Base-by-base conservation (phyloP, 2,329 filamentous ascomycete genomes). In the Fusarium sublunatum region DNA sequence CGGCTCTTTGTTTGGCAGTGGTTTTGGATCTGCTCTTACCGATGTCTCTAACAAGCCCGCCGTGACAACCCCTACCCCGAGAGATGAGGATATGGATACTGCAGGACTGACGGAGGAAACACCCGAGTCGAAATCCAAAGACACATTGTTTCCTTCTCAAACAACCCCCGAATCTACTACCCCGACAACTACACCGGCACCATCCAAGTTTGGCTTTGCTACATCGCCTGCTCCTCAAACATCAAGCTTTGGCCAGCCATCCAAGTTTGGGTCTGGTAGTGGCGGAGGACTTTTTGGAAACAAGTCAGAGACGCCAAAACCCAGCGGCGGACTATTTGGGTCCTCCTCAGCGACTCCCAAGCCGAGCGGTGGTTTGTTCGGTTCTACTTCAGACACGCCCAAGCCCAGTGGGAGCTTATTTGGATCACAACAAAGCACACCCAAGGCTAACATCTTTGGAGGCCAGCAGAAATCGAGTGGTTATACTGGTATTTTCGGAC, bases 11-110 rank as follows among this genome's bases (percentile, higher is more conserved):
- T 91, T 91, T 70, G 85, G 85, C n/a, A 79, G 78, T 48, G 82
- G 78, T 9, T 91, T 92, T 73, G 80, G 83, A 7, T 82, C 83
- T 54, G 83, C 84, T 12, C 77, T 92, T 26, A 80, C 78, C 10
- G 83, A 84, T 40, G 68, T 79, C 2, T 69, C 76, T 22, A 79
- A 75, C 52, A 74, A 80, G 56, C 70, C 77, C 29, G 60, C 72
- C 22, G 69, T 75, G 8, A 67, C 64, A 4, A 76, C 72, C 24
- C 64, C 76, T 12, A 64, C 74, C 6, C 65, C 73, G 1, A 83
- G 82, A 67, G 85, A 87, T 26, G 78, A 83, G 53, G 82, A 84
- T 42, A 87, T 87, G 84, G 79, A 81, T 41, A 69, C 73, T 3
- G 70, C 71, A 11, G 77, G 74, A 8, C 58, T 73, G 8, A 67